These are phyloP conservation scores for Nasturtium officinale DNA, from an alignment of 345 rosid genomes.

Conservation along the genomic window DNA sequence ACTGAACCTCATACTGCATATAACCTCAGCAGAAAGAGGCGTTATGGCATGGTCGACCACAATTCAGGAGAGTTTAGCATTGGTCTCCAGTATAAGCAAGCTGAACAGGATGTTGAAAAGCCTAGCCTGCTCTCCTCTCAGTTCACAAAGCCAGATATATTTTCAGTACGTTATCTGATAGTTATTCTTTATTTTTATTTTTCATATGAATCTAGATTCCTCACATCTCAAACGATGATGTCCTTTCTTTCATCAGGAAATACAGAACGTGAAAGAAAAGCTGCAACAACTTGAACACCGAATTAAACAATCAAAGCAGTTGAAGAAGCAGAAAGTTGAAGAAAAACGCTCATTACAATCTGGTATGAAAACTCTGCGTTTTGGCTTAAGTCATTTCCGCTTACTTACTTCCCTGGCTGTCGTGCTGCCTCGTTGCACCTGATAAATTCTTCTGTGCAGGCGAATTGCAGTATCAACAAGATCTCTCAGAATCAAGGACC, in stretches of 20 bases:
- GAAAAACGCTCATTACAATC: slow-evolving; percentile 25
- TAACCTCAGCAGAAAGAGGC: slow-evolving; percentile 42
- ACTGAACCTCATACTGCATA: neutral
- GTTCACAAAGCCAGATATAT: slow-evolving; percentile 25
- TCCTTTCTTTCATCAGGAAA: slow-evolving; percentile 40
- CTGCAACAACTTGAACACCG: slow-evolving; percentile 43
- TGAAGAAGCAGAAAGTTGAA: slow-evolving; percentile 39
- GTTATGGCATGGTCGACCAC: slow-evolving; percentile 33
- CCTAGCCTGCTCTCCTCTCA: slow-evolving; percentile 19
- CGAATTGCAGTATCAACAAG: slow-evolving; percentile 30
- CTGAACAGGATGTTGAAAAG: slow-evolving; percentile 33
- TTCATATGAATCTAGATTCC: neutral
- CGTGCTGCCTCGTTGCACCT: slow-evolving; percentile 4
- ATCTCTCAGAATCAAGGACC: slow-evolving; percentile 37
- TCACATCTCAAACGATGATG: neutral
- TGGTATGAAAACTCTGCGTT: slow-evolving; percentile 36
- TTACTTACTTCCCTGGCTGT: neutral
- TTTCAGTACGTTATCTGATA: slow-evolving; percentile 29
- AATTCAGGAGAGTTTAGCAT: slow-evolving; percentile 20
- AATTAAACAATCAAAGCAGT: slow-evolving; percentile 39
- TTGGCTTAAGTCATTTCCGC: neutral
- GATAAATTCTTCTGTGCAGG: slow-evolving; percentile 38
- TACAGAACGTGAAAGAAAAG: slow-evolving; percentile 46
- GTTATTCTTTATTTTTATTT: neutral
- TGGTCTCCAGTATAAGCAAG: slow-evolving; percentile 26